These are phyloP conservation scores for Podaxis rugospora DNA, from an alignment of 768 basidiomycete genomes.

Conservation along the genomic window DNA sequence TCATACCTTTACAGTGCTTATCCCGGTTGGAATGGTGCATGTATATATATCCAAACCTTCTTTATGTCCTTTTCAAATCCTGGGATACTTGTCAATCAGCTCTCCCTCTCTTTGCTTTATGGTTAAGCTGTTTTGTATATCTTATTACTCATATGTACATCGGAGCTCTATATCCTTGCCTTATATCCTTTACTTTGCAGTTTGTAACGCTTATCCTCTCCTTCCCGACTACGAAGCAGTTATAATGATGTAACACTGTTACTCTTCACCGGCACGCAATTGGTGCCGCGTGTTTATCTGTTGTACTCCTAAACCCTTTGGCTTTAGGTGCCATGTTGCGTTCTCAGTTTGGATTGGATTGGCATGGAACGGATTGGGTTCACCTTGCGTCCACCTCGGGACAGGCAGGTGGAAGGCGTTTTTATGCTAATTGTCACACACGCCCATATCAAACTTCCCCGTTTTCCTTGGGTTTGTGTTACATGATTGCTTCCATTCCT, in stretches of 20 bases:
- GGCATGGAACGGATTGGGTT: not conserved
- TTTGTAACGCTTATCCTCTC: not conserved
- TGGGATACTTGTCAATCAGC: not conserved
- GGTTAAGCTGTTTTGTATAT: constrained; percentile 3
- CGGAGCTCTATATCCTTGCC: not conserved
- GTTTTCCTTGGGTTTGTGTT: not conserved
- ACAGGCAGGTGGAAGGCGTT: not conserved
- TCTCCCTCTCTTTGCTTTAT: not conserved
- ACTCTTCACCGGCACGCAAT: not conserved
- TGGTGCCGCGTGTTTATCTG: not conserved
- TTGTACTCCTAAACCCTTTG: not conserved
- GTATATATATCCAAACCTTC: not conserved
- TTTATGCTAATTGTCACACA: not conserved
- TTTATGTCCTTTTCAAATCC: not conserved
- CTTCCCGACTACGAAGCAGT: not conserved
- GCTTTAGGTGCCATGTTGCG: not conserved
- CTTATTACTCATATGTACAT: constrained; percentile 7
- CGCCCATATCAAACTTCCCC: not conserved
- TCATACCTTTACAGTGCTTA: not conserved
- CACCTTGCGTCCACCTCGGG: not conserved
- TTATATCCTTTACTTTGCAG: not conserved
- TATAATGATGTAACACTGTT: not conserved
- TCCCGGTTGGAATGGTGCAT: constrained; percentile 3
- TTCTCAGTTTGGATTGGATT: not conserved
- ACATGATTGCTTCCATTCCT: too few relatives aligned